Base-by-base conservation (phyloP, 441 rosid genomes). In the Euphorbia corollata region DNA sequence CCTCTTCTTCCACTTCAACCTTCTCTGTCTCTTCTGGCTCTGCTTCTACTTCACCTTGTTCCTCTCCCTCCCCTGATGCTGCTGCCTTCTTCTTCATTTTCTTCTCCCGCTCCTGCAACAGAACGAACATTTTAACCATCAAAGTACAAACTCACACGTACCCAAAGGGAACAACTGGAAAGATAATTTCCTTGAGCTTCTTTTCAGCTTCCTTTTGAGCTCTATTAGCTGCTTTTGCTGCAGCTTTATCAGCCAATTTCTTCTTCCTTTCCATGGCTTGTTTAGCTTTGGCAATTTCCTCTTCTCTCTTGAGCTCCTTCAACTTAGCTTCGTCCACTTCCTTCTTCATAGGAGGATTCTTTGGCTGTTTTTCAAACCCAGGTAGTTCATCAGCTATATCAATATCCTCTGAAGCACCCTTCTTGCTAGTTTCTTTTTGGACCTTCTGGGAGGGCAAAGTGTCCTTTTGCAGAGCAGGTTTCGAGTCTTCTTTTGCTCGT, bases 241-340 rank as follows among this genome's bases (percentile, higher is more conserved):
- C 88, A 69, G 89, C 81, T 81, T 90, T 91, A 76, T 91, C 99
- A 8, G 92, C 96, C 84, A 81, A 60, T 83, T 83, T 94, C 84
- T 79, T 91, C 87, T 94, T 94, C 81, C 99, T 88, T 76, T 94
- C 99, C 90, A 83, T 77, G 24, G 95, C 98, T 77, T 78, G 85
- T 72, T 81, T 75, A 60, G 90, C 89, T 84, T 91, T 91, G 34
- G 83, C 96, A 38, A 87, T 68, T 78, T 91, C 93, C 77, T 88
- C 96, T 61, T 85, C 90, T 75, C 97, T 82, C 80, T 78, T 89
- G 81, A 75, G 83, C 80, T 89, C 98, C 79, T 86, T 94, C 82
- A 87, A 68, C 79, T 80, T 87, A 61, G 76, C 86, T 62, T 65
- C 79, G 76, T 86, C 93, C 24, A 81, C 75, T 74, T 80, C 82